These are phyloP conservation scores for Bipolaris gigantea DNA, from an alignment of 2,329 filamentous ascomycete species.

Conservation along the genomic window DNA sequence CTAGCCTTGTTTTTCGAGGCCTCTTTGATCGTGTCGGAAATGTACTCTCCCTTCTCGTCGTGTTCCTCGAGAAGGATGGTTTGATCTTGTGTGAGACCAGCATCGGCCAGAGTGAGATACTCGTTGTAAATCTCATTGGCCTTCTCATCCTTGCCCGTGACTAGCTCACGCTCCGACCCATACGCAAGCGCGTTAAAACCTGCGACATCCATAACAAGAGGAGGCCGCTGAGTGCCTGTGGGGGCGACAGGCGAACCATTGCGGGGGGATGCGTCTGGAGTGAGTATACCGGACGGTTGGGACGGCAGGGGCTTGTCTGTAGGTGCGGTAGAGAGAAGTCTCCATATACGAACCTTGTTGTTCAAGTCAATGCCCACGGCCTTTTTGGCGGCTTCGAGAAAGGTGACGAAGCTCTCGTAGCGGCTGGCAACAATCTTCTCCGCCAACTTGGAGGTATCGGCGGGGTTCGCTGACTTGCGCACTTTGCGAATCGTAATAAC, in stretches of 20 bases:
- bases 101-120: conserved; percentile 63
- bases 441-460: conserved; percentile 64
- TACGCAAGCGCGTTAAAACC: conserved; percentile 65
- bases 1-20: conserved; percentile 48
- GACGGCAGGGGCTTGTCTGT: conserved; percentile 36
- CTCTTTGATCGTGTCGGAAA: conserved; percentile 53
- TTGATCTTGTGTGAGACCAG: conserved; percentile 71
- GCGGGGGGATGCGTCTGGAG: conserved; percentile 51
- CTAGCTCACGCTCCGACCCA: conserved; percentile 66
- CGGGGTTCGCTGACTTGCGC: conserved; percentile 63
- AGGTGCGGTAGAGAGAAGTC: conserved; percentile 56
- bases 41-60: conserved; percentile 55
- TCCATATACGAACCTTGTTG: conserved; percentile 78
- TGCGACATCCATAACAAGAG: conserved; percentile 63
- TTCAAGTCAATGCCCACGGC: conserved; percentile 66
- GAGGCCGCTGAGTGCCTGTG: conserved; percentile 42
- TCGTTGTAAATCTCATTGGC: conserved; percentile 78
- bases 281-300: conserved; percentile 46
- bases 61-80: conserved; percentile 84
- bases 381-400: conserved; percentile 73
- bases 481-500: conserved; percentile 84
- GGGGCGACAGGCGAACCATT: conserved; percentile 45
- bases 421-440: conserved; percentile 71
- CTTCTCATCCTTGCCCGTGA: conserved; percentile 69
- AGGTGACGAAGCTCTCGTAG: conserved; percentile 69